phyloP scores from a whole-genome alignment of 2,329 filamentous ascomycete species.

The Didymella lethalis region DNA sequence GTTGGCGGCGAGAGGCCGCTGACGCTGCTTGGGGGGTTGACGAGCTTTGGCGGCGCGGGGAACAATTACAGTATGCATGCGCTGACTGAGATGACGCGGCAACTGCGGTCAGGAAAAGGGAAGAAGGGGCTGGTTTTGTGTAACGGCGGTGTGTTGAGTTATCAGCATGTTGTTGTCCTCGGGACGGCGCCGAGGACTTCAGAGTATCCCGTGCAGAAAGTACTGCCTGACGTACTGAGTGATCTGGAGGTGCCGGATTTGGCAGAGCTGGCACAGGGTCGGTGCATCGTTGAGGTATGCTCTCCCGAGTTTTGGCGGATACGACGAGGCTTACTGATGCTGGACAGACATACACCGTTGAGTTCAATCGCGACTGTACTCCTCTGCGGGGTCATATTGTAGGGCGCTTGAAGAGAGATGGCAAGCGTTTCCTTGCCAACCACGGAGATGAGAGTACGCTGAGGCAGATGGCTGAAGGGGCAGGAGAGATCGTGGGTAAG shows the following conservation, averaged over 20 bases:
- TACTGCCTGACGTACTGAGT: slow-evolving; percentile 54
- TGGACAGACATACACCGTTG: slow-evolving; percentile 66
- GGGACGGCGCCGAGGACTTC: slow-evolving; percentile 57
- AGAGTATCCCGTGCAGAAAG: slow-evolving; percentile 58
- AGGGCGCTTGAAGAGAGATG: slow-evolving; percentile 58
- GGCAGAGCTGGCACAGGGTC: slow-evolving; percentile 56
- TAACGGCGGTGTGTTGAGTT: slow-evolving; percentile 71
- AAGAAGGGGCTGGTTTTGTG: slow-evolving; percentile 67
- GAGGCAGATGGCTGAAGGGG: slow-evolving; percentile 53
- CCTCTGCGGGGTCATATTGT: slow-evolving; percentile 61
- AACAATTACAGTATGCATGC: slow-evolving; percentile 76
- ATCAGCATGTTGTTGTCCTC: slow-evolving; percentile 69
- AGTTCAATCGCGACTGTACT: slow-evolving; percentile 61
- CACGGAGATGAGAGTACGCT: slow-evolving; percentile 61
- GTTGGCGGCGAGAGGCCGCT: slow-evolving; percentile 58
- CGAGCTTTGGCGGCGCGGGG: slow-evolving; percentile 73
- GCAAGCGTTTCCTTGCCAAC: slow-evolving; percentile 65
- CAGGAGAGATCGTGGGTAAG: slow-evolving; percentile 59
- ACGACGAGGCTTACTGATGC: slow-evolving; percentile 5
- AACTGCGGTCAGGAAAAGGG: slow-evolving; percentile 58
- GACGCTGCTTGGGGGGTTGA: slow-evolving; percentile 70
- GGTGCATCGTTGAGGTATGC: slow-evolving; percentile 62
- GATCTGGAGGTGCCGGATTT: slow-evolving; percentile 52
- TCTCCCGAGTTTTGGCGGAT: neutral
- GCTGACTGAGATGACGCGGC: slow-evolving; percentile 52